Evolutionary conservation across 2,329 filamentous ascomycete genomes (phyloP).

Genomic region (Trichoderma sp.): DNA sequence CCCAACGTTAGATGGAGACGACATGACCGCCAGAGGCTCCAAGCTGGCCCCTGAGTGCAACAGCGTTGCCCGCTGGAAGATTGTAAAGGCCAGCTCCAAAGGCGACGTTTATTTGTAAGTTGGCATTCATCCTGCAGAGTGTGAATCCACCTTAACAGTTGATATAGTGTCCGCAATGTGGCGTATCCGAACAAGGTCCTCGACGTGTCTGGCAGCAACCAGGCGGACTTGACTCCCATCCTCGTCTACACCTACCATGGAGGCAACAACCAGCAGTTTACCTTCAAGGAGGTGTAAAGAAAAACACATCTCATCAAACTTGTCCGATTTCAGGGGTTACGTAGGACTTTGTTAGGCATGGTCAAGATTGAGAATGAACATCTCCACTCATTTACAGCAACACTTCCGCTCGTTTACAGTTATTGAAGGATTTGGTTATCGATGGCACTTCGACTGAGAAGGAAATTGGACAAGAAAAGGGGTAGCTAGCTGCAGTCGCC

Average conservation of each 20-base stretch:
- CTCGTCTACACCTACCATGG: not conserved
- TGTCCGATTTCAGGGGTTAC: not conserved
- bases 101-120: slow-evolving; percentile 1
- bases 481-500: not conserved
- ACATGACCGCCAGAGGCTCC: not conserved
- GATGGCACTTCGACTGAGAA: not conserved
- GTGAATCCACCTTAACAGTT: not conserved
- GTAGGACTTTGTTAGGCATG: not conserved
- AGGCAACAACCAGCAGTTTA: slow-evolving; percentile 3
- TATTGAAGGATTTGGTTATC: not conserved
- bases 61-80: not conserved
- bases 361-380: not conserved
- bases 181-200: not conserved
- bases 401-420: not conserved
- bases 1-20: not conserved
- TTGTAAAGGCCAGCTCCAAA: not conserved
- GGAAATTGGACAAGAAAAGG: not conserved
- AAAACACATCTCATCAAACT: not conserved
- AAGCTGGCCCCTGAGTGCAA: not conserved
- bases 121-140: not conserved
- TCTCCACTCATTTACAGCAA: not conserved
- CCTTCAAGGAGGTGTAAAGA: not conserved
- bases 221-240: slow-evolving; percentile 7
- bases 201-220: not conserved
- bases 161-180: not conserved